phyloP scores from a whole-genome alignment of 83 land plant species.

The Thuja plicata region DNA sequence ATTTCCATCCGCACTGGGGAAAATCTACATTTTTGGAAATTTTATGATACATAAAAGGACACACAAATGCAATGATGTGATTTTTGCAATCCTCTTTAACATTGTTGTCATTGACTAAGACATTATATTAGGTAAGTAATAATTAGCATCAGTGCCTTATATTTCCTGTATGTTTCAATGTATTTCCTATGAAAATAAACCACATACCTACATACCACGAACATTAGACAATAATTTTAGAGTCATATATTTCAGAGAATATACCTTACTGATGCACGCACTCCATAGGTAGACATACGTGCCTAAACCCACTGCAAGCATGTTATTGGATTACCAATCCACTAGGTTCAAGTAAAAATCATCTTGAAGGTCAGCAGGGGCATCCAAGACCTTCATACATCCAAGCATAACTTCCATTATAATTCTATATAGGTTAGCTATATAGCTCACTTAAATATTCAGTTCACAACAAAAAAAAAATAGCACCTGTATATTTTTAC shows the following conservation, averaged over 20 bases:
- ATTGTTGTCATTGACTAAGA: neutral
- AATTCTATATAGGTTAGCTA: neutral
- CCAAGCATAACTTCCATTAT: conserved; percentile 10
- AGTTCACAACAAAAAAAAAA: neutral
- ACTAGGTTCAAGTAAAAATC: conserved; percentile 96
- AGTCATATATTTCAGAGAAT: neutral
- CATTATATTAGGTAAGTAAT: neutral
- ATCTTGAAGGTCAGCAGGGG: conserved; percentile 97
- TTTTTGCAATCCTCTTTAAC: neutral
- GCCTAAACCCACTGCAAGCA: conserved; percentile 97
- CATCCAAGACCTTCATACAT: conserved; percentile 84
- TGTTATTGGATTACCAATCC: conserved; percentile 98
- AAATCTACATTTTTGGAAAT: neutral
- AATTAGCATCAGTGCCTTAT: neutral
- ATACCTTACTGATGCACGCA: conserved; percentile 94
- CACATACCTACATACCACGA: too few relatives aligned
- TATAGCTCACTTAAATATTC: neutral
- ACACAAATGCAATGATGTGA: neutral
- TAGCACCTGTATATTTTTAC: neutral
- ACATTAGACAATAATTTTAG: neutral
- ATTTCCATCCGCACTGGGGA: neutral
- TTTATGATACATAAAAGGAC: neutral
- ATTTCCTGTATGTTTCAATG: too few relatives aligned
- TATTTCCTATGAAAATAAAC: too few relatives aligned
- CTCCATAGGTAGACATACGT: conserved; percentile 98